Percentiles rank a stretch among this genome's conserved stretches.
Evolutionary conservation across 1,284 basidiomycete genomes (phyloP).

Genomic region (Trametes polyzona): DNA sequence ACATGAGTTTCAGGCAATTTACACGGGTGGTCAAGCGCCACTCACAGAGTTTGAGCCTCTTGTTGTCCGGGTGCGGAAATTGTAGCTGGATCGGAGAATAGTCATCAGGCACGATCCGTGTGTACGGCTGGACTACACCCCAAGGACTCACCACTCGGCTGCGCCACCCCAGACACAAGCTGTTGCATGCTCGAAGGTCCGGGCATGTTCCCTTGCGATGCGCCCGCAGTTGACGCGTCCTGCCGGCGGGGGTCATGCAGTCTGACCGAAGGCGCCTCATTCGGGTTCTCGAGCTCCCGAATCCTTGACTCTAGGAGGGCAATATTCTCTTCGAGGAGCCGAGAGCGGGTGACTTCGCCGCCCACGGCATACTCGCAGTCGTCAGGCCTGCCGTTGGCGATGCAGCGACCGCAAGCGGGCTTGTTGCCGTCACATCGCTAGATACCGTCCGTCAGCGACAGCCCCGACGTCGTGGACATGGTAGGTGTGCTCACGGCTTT

Average conservation of each 20-base stretch:
- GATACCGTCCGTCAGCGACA: not conserved
- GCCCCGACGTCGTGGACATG: not conserved
- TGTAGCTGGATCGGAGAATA: not conserved
- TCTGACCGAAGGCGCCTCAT: conserved; percentile 26
- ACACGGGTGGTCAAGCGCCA: not conserved
- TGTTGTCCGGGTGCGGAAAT: conserved; percentile 5
- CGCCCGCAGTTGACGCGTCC: not conserved
- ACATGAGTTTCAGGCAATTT: not conserved
- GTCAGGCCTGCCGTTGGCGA: conserved; percentile 27
- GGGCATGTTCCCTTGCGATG: not conserved
- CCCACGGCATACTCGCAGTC: conserved; percentile 38
- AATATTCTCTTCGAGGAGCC: conserved; percentile 37
- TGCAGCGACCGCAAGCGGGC: conserved; percentile 35
- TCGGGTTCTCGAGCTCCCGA: conserved; percentile 33
- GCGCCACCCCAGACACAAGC: not conserved
- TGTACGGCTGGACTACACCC: not conserved
- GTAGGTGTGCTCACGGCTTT: conserved; percentile 17
- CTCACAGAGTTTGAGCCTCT: conserved; percentile 17
- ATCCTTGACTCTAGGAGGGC: conserved; percentile 35
- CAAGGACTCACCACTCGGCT: conserved; percentile 5
- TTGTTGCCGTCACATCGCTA: conserved; percentile 37
- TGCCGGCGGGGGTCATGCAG: conserved; percentile 23
- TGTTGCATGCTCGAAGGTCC: conserved; percentile 1
- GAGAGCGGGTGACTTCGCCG: conserved; percentile 31
- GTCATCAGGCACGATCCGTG: not conserved